Evolutionary conservation across 176 grass and related monocot species (phyloP).

Genomic region (Rhynchospora pubera): DNA sequence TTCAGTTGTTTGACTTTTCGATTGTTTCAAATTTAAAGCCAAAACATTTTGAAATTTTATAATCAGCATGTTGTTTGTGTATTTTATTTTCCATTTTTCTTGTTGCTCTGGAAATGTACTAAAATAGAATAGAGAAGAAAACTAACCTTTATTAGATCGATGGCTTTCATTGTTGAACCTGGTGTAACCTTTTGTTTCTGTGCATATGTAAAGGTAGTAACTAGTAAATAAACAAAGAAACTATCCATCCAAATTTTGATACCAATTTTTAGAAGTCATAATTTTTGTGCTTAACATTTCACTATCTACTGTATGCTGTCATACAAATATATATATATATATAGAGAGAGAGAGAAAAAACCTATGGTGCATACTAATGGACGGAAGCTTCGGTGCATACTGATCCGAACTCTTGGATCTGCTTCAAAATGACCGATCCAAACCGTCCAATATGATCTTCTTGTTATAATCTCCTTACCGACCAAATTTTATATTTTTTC

Average conservation of each 20-base stretch:
- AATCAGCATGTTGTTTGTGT: background rate
- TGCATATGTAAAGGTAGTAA: conserved; percentile 26
- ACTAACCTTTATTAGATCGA: conserved; percentile 73
- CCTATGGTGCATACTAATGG: too few species aligned
- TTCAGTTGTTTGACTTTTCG: background rate
- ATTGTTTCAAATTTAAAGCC: background rate
- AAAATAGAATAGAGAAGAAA: background rate
- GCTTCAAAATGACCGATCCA: too few species aligned
- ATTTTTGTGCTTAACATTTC: background rate
- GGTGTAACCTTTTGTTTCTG: conserved; percentile 79
- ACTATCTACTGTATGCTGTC: background rate
- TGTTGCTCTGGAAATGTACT: background rate
- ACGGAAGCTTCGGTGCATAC: too few species aligned
- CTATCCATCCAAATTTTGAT: background rate
- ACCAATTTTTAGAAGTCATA: background rate
- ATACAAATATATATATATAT: too few species aligned
- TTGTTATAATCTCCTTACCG: too few species aligned
- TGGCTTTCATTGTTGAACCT: conserved; percentile 39
- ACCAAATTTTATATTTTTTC: too few species aligned
- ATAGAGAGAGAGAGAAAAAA: too few species aligned
- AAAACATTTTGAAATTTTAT: background rate
- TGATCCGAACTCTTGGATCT: too few species aligned
- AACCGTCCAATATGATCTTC: too few species aligned
- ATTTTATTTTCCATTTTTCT: background rate
- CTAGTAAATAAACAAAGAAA: background rate